Percentiles rank a stretch among this genome's conserved stretches.
These are phyloP conservation scores for Paramecium bursaria DNA, from an alignment of 73 alveolate genomes.

Conservation along the genomic window DNA sequence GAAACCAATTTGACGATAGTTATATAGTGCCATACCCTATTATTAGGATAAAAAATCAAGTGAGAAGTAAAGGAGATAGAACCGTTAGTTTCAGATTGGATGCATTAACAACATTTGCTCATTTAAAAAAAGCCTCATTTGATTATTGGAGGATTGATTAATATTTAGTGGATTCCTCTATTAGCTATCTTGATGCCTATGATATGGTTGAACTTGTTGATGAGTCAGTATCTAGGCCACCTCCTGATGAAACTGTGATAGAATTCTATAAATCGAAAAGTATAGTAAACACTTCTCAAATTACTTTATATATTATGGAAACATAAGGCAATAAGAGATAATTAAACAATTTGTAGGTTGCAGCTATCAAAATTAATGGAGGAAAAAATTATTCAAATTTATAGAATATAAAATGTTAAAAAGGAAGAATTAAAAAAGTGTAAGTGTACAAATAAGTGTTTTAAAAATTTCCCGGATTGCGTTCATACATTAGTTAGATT, in stretches of 20 bases:
- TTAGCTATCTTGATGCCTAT: not conserved
- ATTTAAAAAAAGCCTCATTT: constrained; percentile 24
- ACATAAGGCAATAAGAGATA: not conserved
- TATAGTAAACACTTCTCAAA: not conserved
- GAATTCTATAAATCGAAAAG: constrained; percentile 21
- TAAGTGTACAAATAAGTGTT: constrained; percentile 27
- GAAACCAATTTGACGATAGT: no score
- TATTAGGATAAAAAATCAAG: constrained; percentile 5
- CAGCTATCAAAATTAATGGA: constrained; percentile 16
- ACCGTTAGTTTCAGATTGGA: constrained; percentile 36
- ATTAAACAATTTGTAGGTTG: constrained; percentile 19
- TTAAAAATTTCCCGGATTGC: constrained; percentile 42
- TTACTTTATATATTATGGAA: constrained; percentile 12
- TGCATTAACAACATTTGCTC: not conserved
- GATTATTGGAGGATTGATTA: constrained; percentile 43
- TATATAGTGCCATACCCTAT: constrained; percentile 47
- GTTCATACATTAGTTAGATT: constrained; percentile 24
- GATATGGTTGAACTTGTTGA: constrained; percentile 33
- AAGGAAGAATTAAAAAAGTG: constrained; percentile 28
- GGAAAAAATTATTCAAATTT: constrained; percentile 9
- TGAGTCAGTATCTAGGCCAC: constrained; percentile 6
- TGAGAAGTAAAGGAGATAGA: not conserved
- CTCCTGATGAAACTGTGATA: constrained; percentile 24
- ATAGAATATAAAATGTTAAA: not conserved
- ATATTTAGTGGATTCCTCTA: not conserved